Evolutionary conservation across 2,329 filamentous ascomycete genomes (phyloP), one percentile per base, ranked within the genome.

Genomic region (Cladosporium sp.): DNA sequence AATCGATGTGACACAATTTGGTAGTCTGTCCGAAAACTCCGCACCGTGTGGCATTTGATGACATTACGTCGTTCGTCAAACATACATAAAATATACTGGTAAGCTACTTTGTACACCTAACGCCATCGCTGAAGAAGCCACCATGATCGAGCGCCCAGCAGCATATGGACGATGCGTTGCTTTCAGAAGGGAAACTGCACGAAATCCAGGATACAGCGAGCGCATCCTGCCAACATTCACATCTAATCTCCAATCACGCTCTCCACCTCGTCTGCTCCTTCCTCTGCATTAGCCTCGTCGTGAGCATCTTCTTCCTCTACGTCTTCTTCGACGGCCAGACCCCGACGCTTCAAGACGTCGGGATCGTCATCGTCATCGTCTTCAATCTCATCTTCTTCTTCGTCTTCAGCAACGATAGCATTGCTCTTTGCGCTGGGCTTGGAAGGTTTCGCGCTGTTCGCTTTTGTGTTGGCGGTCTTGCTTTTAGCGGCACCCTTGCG

Each of bases 231-330:
- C 3, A 19, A 17, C 12, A 7, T 20, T 30, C 4, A 19, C 34
- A 15, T 17, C 51, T 36, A 67, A 49, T 69, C 76, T 5, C 76
- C 76, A 15, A 78, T 64, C 20, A 78, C 72, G 58, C 74, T 77
- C 65, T 78, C 76, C 51, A 67, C 76, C 38, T 81, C 79, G 60
- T 63, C 71, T 20, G 71, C 67, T 25, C 66, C 68, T 25, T 69
- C 71, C 11, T 67, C 67, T 34, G 65, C 62, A 22, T 40, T 52
- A 45, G 84, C 68, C 75, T 87, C 76, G 73, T 96, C 91, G 4
- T 45, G 17, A 39, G 34, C 49, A 5, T 36, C 51, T 9, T 55
- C 58, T 7, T 55, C 60, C n/a, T 49, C 36, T 62, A 62, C 17
- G 39, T 60, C 71, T 14, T 69, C 66, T 49, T 66, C 67, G 25